Evolutionary conservation across 345 rosid genomes (phyloP), one percentile per base, ranked within the genome.

Genomic region (Boechera divaricarpa): DNA sequence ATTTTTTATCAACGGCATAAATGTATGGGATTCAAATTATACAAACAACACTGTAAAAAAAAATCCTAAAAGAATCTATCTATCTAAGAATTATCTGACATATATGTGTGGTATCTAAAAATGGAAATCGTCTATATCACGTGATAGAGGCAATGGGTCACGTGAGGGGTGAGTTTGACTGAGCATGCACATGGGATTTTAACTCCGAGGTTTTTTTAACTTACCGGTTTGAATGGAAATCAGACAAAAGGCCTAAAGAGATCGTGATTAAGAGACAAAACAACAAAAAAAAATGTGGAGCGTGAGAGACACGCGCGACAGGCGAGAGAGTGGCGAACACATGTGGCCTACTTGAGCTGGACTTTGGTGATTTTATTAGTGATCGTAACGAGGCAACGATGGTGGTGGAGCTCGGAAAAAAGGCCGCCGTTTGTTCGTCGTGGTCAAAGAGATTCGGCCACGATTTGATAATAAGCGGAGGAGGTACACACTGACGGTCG

Each of bases 151-250:
- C 24, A 63, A 42, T 24, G n/a, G 7, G 42, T 70, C 64, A 56
- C 74, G 63, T 71, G 75, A 71, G 57, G 26, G 15, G 36, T 56
- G 44, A 15, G 21, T 38, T 68, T 44, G 41, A 70, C 42, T 55
- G 63, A 31, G 48, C 48, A 71, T 39, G 64, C 55, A 70, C 72
- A 68, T 52, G 73, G 35, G 49, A 53, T 21, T 38, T 51, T 1
- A 21, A 24, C 49, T 58, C 63, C 42, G 42, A 58, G 6, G 49
- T 47, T 47, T 38, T 8, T 39, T 60, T 18, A 63, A 45, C 38
- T 28, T 5, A 28, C 7, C 39, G 15, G 54, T 64, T 10, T 41
- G 13, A 41, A 41, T 41, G 47, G 47, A 62, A 62, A 24, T 41
- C 51, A 39, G 67, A 41, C 67, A 62, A 62, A 21, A 21, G 0